These are phyloP conservation scores for Taxillus chinensis DNA, from an alignment of 164 flowering plant species.

Conservation along the genomic window DNA sequence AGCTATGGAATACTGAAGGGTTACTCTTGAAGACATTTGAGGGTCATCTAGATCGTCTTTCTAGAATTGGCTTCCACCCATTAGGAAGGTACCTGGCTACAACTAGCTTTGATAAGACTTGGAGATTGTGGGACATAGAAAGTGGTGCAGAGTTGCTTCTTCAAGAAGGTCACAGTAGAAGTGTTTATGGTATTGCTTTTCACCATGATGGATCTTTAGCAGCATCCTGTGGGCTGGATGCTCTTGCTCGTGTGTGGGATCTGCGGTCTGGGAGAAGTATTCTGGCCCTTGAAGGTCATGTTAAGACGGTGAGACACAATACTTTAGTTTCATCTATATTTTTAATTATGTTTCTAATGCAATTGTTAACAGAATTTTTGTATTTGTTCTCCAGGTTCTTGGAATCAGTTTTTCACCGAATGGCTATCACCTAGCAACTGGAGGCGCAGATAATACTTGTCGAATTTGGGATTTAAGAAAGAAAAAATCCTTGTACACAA, in stretches of 20 bases:
- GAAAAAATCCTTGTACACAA: constrained; percentile 62
- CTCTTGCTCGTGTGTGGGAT: constrained; percentile 98
- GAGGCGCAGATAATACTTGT: constrained; percentile 91
- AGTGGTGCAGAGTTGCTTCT: constrained; percentile 86
- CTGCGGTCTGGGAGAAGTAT: constrained; percentile 89
- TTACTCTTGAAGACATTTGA: constrained; percentile 51
- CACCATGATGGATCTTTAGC: constrained; percentile 90
- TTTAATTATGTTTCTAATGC: neutral
- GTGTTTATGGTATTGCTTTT: constrained; percentile 79
- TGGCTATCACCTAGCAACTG: constrained; percentile 94
- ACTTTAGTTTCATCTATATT: neutral
- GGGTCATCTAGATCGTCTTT: constrained; percentile 93
- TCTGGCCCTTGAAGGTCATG: constrained; percentile 93
- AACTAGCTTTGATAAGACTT: constrained; percentile 94
- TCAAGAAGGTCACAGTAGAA: constrained; percentile 97
- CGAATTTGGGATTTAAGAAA: constrained; percentile 95
- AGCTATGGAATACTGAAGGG: constrained; percentile 79
- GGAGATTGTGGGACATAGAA: constrained; percentile 92
- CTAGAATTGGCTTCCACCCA: constrained; percentile 89
- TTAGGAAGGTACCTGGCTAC: constrained; percentile 92
- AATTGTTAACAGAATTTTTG: neutral
- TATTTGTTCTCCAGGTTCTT: constrained; percentile 41
- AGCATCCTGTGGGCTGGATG: constrained; percentile 90
- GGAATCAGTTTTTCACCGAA: constrained; percentile 84
- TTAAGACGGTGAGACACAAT: constrained; percentile 63